Evolutionary conservation across 495 filamentous ascomycete species (phyloP).

Genomic region (Lentithecium fluviatile): DNA sequence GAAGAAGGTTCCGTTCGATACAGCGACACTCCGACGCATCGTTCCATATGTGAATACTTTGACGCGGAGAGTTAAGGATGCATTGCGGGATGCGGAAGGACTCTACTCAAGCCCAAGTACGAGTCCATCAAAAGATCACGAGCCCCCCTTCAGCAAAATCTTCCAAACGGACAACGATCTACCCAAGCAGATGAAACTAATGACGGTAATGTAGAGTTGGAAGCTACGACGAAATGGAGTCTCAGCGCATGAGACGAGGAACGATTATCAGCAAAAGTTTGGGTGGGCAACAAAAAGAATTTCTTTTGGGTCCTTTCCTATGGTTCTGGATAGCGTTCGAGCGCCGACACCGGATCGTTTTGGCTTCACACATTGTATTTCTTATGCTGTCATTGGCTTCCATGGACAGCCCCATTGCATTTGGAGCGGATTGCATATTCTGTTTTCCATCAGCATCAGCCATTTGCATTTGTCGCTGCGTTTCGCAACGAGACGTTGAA

Average conservation of each 20-base stretch:
- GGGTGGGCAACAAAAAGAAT: conserved; percentile 16
- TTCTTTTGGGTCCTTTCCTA: conserved; percentile 20
- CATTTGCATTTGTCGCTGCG: conserved; percentile 8
- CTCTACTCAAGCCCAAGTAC: conserved; percentile 54
- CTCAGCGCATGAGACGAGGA: conserved; percentile 5
- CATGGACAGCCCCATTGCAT: conserved; percentile 25
- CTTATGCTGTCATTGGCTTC: conserved; percentile 16
- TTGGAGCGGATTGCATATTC: conserved; percentile 26
- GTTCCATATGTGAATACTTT: conserved; percentile 80
- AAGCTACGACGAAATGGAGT: conserved; percentile 22
- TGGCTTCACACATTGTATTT: conserved; percentile 30
- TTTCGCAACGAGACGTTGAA: not conserved
- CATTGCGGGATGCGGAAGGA: conserved; percentile 51
- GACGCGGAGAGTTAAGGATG: conserved; percentile 76
- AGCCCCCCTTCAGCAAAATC: conserved; percentile 54
- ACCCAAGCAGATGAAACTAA: conserved; percentile 62
- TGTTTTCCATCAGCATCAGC: conserved; percentile 23
- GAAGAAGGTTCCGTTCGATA: conserved; percentile 88
- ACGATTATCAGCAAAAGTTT: conserved; percentile 20
- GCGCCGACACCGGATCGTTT: conserved; percentile 5
- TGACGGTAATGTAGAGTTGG: conserved; percentile 59
- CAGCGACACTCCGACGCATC: conserved; percentile 80
- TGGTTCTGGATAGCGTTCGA: conserved; percentile 27
- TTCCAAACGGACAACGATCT: conserved; percentile 49
- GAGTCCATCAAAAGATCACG: conserved; percentile 50